These are phyloP conservation scores for Medicago arabica DNA, from an alignment of 306 rosid species.

Conservation along the genomic window DNA sequence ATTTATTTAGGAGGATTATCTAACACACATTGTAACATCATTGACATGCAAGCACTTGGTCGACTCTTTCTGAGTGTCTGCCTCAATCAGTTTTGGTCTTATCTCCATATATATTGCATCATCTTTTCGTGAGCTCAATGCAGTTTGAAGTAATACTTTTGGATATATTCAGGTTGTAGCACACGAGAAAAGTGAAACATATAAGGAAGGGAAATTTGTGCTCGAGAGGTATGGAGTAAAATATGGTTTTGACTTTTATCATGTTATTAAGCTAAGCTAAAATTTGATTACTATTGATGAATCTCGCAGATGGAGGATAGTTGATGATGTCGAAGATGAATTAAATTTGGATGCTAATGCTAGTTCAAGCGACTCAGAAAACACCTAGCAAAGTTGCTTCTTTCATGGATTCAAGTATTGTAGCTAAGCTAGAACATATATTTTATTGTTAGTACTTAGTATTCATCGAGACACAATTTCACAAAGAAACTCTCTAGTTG, in stretches of 20 bases:
- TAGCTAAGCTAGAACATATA: conserved; percentile 48
- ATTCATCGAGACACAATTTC: conserved; percentile 29
- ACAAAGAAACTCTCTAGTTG: conserved; percentile 37
- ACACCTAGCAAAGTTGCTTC: conserved; percentile 52
- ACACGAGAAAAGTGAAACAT: conserved; percentile 70
- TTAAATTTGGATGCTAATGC: conserved; percentile 59
- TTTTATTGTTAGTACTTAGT: conserved; percentile 29
- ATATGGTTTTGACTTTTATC: conserved; percentile 9
- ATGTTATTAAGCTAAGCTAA: conserved; percentile 25
- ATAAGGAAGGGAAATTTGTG: conserved; percentile 89
- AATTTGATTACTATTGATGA: conserved; percentile 17
- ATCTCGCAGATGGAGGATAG: conserved; percentile 66
- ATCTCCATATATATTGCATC: conserved; percentile 6
- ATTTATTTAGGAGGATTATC: conserved; percentile 30
- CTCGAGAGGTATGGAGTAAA: conserved; percentile 66
- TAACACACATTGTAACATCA: conserved; percentile 3
- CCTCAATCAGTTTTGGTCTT: conserved; percentile 5
- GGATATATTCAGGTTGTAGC: conserved; percentile 62
- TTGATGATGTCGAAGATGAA: conserved; percentile 62
- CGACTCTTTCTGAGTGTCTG: neutral
- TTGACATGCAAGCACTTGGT: conserved; percentile 8
- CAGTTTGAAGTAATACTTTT: conserved; percentile 16
- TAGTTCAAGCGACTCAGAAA: conserved; percentile 73
- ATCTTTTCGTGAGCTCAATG: conserved; percentile 17
- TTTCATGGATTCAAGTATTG: conserved; percentile 24